Conservation (phyloP, 495 filamentous ascomycete genomes). For the Aspergillus leporis region DNA sequence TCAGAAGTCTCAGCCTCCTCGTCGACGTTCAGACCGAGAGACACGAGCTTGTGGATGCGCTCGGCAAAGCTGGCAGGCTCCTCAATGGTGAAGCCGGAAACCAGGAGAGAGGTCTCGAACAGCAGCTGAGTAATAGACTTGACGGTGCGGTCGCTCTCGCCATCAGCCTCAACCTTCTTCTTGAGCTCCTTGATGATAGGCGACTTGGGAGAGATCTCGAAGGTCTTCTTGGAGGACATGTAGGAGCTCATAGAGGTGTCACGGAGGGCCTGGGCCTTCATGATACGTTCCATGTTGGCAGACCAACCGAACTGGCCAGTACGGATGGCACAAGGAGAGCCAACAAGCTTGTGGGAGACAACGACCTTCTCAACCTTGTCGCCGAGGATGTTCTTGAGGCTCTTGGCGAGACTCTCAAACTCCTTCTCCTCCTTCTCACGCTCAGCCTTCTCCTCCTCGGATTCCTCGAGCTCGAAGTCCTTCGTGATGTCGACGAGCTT, state of each 20-base stretch:
- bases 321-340: constrained; percentile 96
- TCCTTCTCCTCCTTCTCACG: constrained; percentile 98
- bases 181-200: constrained; percentile 97
- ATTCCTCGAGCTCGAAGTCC: constrained; percentile 99
- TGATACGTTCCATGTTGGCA: constrained; percentile 99
- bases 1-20: constrained; percentile 78
- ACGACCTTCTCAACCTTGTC: constrained; percentile 99
- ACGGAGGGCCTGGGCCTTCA: constrained; percentile 99
- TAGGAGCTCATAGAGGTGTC: constrained; percentile 99
- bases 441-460: constrained; percentile 96
- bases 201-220: constrained; percentile 99
- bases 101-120: constrained; percentile 96
- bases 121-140: constrained; percentile 97
- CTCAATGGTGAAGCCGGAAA: constrained; percentile 99
- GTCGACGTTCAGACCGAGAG: constrained; percentile 92
- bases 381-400: constrained; percentile 96
- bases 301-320: constrained; percentile 99
- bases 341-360: constrained; percentile 95
- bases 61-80: constrained; percentile 97
- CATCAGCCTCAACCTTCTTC: constrained; percentile 96
- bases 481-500: constrained; percentile 99
- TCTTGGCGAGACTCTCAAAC: constrained; percentile 89
- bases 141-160: constrained; percentile 96
- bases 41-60: constrained; percentile 98
- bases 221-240: constrained; percentile 99